These are phyloP conservation scores for Coemansia sp. DNA, from an alignment of 192 early-diverging fungal genomes.

Conservation along the genomic window DNA sequence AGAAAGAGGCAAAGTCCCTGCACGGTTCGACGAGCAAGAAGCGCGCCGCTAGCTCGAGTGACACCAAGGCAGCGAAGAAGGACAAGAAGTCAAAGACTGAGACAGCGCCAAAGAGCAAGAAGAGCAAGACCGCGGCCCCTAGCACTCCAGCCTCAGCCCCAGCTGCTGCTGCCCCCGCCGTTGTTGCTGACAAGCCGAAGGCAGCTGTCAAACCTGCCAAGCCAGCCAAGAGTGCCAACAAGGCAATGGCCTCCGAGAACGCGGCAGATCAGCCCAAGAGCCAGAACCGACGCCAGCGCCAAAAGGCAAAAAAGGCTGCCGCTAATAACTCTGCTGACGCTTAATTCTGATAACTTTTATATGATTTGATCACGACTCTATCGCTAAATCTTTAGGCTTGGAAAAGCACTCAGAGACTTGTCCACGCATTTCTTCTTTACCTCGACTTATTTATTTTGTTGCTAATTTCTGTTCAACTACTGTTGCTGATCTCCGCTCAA, in stretches of 20 bases:
- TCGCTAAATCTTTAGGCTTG: background rate
- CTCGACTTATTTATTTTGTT: background rate
- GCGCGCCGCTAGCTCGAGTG: constrained; percentile 10
- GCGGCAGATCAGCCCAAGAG: constrained; percentile 11
- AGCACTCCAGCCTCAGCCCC: background rate
- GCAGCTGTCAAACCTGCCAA: constrained; percentile 2
- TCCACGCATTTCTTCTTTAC: background rate
- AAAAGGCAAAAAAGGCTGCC: constrained; percentile 36
- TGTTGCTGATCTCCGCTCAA: background rate
- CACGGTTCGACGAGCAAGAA: constrained; percentile 45
- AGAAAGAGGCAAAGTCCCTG: constrained; percentile 20
- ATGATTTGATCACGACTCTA: background rate
- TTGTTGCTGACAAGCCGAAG: background rate
- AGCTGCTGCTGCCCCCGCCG: background rate
- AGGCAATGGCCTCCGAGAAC: background rate
- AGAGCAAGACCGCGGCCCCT: constrained; percentile 12
- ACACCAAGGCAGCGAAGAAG: constrained; percentile 25
- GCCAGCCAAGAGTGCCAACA: constrained; percentile 2
- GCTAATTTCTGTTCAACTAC: background rate
- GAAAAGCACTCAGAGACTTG: background rate
- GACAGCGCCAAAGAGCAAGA: constrained; percentile 20
- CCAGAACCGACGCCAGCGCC: constrained; percentile 40
- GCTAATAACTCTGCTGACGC: background rate
- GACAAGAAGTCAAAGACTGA: constrained; percentile 33
- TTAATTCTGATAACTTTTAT: background rate